phyloP scores from a whole-genome alignment of 805 yeast genomes.

The Ogataea polymorpha region DNA sequence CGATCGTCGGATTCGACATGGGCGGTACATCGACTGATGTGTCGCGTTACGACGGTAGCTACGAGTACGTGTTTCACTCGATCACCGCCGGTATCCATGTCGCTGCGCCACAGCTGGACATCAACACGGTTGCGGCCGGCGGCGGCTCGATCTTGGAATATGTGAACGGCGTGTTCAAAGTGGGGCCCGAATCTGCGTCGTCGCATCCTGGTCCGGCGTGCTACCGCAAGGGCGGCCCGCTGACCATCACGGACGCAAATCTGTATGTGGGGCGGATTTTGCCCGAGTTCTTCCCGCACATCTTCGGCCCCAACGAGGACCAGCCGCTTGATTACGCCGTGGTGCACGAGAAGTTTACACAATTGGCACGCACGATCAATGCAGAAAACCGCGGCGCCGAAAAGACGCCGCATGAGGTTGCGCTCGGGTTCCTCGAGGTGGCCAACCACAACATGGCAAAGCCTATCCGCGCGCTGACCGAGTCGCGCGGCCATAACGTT shows the following conservation, averaged over 20 bases:
- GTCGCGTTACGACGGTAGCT: conserved; percentile 59
- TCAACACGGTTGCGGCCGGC: conserved; percentile 59
- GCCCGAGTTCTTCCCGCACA: conserved; percentile 42
- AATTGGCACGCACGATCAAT: conserved; percentile 38
- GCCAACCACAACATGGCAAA: conserved; percentile 47
- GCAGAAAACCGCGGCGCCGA: conserved; percentile 26
- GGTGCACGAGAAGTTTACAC: conserved; percentile 35
- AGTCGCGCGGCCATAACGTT: conserved; percentile 42
- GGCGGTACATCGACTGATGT: conserved; percentile 39
- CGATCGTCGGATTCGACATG: conserved; percentile 41
- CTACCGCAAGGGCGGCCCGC: conserved; percentile 46
- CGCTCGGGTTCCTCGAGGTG: conserved; percentile 44
- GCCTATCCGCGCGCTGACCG: conserved; percentile 45
- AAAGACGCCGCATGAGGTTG: conserved; percentile 42
- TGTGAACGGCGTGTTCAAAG: conserved; percentile 38
- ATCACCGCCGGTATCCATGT: conserved; percentile 40
- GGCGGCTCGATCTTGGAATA: conserved; percentile 31
- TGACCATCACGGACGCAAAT: conserved; percentile 47
- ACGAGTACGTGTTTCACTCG: conserved; percentile 71
- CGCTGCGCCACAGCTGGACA: conserved; percentile 40
- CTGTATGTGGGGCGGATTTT: conserved; percentile 40
- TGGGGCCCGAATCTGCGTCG: conserved; percentile 47
- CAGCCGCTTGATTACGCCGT: conserved; percentile 36
- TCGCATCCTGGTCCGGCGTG: conserved; percentile 50
- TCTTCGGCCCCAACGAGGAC: conserved; percentile 44